Base-by-base conservation (phyloP, 2,329 filamentous ascomycete species). In the Alternaria panax region DNA sequence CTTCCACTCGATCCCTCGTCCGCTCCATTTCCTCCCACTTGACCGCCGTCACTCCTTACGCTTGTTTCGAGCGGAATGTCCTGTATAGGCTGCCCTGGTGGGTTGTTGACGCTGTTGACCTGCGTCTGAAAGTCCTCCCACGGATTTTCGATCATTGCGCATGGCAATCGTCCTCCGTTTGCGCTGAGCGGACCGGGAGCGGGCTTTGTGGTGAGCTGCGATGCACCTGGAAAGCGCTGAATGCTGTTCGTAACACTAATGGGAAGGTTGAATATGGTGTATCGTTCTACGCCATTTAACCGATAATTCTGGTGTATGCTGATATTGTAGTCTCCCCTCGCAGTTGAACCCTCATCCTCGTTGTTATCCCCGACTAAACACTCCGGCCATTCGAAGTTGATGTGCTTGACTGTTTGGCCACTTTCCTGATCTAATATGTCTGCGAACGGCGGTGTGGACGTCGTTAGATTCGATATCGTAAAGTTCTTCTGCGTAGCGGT, bases 301-400 rank as follows among this genome's bases (percentile, higher is more conserved):
- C 87, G 84, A 74, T 90, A 92, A 68, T 84, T 88, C 69, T 92
- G 89, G 55, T 88, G 88, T 67, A 92, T 90, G 6, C 88, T 90
- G 69, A 92, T 88, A 68, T 92, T 91, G 72, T 91, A 91, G 18
- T 80, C 78, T 3, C 88, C 89, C 3, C 87, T 81, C 24, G 84
- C 84, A 51, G 57, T 60, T 16, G 83, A 86, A 0, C 77, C 73
- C 4, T 77, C 73, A 1, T 69, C 64, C 30, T 75, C 69, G 18
- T 83, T 74, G 3, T 86, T 87, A 50, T 88, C 80, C 18, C 89
- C 89, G 3, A 87, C 86, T 0, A 92, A 80, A 67, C 89, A 92
- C 58, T 85, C 84, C 0, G 90, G 89, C 89, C 89, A 92, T 20
- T 85, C 80, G 87, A 89, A 92, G 70, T 88, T 88, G 62, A 91